Percentiles rank a stretch among this genome's conserved stretches.
These are phyloP conservation scores for Avena atlantica DNA, from an alignment of 176 grass and related monocot genomes.

Conservation along the genomic window DNA sequence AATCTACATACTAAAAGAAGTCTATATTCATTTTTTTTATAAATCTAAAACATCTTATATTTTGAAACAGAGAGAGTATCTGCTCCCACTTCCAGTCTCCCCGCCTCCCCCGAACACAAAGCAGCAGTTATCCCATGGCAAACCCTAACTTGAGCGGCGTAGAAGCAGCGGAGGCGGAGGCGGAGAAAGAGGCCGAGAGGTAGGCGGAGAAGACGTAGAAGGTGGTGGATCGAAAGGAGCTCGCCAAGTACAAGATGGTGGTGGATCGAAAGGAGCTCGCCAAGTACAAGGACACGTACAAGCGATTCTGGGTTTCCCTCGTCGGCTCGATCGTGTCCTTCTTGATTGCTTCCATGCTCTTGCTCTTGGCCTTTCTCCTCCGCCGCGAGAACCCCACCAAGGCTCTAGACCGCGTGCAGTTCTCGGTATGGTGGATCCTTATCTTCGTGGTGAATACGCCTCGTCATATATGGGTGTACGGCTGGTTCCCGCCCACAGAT, in stretches of 20 bases:
- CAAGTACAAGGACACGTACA: neutral
- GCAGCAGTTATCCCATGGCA: too few relatives aligned
- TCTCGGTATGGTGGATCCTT: neutral
- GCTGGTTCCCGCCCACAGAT: neutral
- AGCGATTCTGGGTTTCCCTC: neutral
- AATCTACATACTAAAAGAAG: too few relatives aligned
- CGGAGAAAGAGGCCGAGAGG: neutral
- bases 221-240: too few relatives aligned
- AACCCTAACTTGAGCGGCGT: too few relatives aligned
- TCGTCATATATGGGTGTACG: neutral
- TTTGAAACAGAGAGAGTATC: too few relatives aligned
- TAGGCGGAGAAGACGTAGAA: too few relatives aligned
- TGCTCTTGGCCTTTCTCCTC: neutral
- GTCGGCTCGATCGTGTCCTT: neutral
- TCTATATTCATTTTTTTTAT: too few relatives aligned
- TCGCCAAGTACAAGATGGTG: too few relatives aligned
- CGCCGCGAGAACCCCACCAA: neutral
- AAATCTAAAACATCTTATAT: too few relatives aligned
- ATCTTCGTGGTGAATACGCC: neutral
- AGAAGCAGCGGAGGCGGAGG: too few relatives aligned
- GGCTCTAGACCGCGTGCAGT: neutral
- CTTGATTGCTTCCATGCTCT: neutral
- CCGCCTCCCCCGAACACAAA: too few relatives aligned
- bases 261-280: neutral
- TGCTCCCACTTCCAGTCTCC: too few relatives aligned